Base-by-base conservation (phyloP, 306 rosid genomes). In the Canavalia gladiata region DNA sequence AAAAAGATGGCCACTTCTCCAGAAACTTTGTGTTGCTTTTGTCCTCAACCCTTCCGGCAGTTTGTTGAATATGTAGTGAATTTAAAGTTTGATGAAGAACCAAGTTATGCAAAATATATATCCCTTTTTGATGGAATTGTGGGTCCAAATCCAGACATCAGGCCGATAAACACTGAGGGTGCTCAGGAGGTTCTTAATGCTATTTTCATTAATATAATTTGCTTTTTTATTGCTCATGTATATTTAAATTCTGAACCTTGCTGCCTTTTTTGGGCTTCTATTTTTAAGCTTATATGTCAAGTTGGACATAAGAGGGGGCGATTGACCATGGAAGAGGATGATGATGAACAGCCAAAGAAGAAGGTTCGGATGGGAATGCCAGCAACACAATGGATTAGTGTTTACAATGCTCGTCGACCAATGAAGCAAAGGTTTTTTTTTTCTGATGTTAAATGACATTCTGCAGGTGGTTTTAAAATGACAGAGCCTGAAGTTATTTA, bases 1-100 rank as follows among this genome's bases (percentile, higher is more conserved):
- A 95, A 92, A 86, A 95, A 95, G 86, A 95, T 95, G 98, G 91
- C 90, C 50, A 95, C 95, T 41, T 91, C 97, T 74, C 95, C 98
- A 6, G 97, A 92, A 81, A 74, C 86, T 45, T 63, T 95, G 84
- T 92, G 98, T 80, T 79, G 88, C 87, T 88, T 88, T 74, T 89
- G 91, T 82, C 98, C 97, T 63, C 86, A 75, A 77, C 97, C 98
- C 50, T 95, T 92, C 79, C 90, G 87, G 77, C 91, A 85, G 73
- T 95, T 92, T 84, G 88, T 90, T 85, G 98, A 95, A 86, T 83
- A 88, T 84, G 97, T 95, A 80, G 95, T 92, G 86, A 95, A 92
- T 85, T 88, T 95, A 83, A 91, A 89, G 92, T 95, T 92, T 82
- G 97, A 95, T 54, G 98, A 95, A 83, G 97, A 89, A 60, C 98